Percentiles rank a stretch among this genome's conserved stretches.
These are phyloP conservation scores for Pezicula carpinea DNA, from an alignment of 2,329 filamentous ascomycete species.

Conservation along the genomic window DNA sequence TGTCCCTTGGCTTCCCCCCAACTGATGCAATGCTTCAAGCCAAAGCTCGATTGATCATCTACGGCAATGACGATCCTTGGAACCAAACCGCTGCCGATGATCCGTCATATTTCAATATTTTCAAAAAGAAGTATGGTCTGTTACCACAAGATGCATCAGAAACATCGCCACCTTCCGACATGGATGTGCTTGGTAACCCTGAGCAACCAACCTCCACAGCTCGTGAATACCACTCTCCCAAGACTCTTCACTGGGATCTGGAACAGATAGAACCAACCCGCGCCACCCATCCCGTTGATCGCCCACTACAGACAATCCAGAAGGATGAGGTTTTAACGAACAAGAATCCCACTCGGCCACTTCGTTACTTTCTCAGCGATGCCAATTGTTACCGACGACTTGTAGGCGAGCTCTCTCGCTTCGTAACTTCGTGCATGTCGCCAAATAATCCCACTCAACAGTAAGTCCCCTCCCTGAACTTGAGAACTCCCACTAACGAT, in stretches of 20 bases:
- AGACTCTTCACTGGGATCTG: slow-evolving; percentile 24
- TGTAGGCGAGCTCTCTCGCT: slow-evolving; percentile 48
- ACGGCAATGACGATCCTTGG: slow-evolving; percentile 58
- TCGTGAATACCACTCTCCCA: slow-evolving; percentile 9
- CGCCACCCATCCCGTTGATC: background rate
- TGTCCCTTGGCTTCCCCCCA: slow-evolving; percentile 41
- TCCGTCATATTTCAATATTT: slow-evolving; percentile 45
- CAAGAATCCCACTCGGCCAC: slow-evolving; percentile 21
- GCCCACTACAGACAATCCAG: slow-evolving; percentile 11
- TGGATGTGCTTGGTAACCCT: background rate
- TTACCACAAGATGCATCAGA: slow-evolving; percentile 13
- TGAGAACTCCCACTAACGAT: background rate
- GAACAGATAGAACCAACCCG: slow-evolving; percentile 4
- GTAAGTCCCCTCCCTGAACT: slow-evolving; percentile 11
- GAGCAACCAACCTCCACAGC: slow-evolving; percentile 1
- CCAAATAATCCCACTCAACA: slow-evolving; percentile 56
- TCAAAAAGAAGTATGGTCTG: slow-evolving; percentile 34
- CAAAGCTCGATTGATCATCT: slow-evolving; percentile 56
- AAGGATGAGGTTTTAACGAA: slow-evolving; percentile 26
- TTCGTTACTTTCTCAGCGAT: slow-evolving; percentile 49
- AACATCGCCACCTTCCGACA: slow-evolving; percentile 15
- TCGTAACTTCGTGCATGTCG: slow-evolving; percentile 48
- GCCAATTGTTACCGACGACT: slow-evolving; percentile 56
- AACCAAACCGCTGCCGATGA: slow-evolving; percentile 60
- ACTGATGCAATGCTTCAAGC: slow-evolving; percentile 50